Percentiles rank a stretch among this genome's conserved stretches.
phyloP scores from a whole-genome alignment of 2,329 filamentous ascomycete species.

The Phialocephala sp. region DNA sequence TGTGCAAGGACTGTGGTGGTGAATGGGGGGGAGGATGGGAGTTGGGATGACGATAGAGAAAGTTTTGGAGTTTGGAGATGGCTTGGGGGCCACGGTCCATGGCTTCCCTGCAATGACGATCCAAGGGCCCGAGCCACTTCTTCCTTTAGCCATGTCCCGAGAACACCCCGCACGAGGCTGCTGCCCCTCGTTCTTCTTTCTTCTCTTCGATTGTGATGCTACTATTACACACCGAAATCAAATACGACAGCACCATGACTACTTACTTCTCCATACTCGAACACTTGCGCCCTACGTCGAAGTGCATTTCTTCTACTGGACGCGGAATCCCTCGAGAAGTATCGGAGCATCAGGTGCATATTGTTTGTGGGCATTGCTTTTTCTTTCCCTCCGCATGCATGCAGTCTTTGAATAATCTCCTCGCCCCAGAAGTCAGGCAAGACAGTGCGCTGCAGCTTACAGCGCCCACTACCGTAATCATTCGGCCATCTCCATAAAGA shows the following conservation, averaged over 20 bases:
- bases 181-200: slow-evolving; percentile 4
- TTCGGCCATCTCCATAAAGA: neutral
- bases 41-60: neutral
- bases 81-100: neutral
- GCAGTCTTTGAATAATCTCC: neutral
- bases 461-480: neutral
- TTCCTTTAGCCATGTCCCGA: slow-evolving; percentile 5
- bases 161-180: slow-evolving; percentile 30
- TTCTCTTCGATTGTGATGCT: too few species aligned
- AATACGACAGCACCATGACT: neutral
- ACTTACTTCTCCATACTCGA: slow-evolving; percentile 3
- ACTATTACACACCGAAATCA: neutral
- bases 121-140: neutral
- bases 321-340: neutral
- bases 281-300: neutral
- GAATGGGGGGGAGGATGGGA: neutral
- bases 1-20: neutral
- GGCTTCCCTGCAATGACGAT: slow-evolving; percentile 16
- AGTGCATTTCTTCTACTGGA: neutral
- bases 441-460: slow-evolving; percentile 1
- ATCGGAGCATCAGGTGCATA: slow-evolving; percentile 5
- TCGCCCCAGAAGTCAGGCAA: slow-evolving; percentile 7
- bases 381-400: neutral
- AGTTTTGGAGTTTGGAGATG: neutral
- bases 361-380: slow-evolving; percentile 5